Conservation (phyloP, 140 eudicot genomes). For the Ambrosia hybrid region DNA sequence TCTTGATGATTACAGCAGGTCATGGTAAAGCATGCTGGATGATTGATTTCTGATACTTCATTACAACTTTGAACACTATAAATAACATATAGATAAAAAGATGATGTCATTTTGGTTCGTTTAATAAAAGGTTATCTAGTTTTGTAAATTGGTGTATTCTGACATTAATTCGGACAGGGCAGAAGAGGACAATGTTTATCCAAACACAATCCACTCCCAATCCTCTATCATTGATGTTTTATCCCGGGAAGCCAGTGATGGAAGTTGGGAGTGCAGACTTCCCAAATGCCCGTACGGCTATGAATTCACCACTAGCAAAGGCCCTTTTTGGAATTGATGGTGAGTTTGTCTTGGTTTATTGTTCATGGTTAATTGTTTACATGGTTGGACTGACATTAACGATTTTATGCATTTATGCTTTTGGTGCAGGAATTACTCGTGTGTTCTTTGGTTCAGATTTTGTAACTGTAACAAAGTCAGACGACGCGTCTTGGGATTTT, state of each 20-base stretch:
- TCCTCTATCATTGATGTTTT: slow-evolving; percentile 89
- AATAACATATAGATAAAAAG: no score
- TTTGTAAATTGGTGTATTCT: slow-evolving; percentile 18
- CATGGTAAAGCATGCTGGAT: no score
- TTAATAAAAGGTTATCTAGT: no score
- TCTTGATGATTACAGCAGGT: no score
- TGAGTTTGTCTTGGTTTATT: slow-evolving; percentile 23
- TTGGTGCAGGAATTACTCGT: slow-evolving; percentile 70
- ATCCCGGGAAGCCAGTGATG: slow-evolving; percentile 95
- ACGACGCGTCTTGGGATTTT: slow-evolving; percentile 80
- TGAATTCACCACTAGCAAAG: slow-evolving; percentile 89
- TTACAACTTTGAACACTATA: no score
- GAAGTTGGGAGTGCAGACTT: slow-evolving; percentile 92
- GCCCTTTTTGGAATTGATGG: slow-evolving; percentile 88
- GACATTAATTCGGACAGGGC: slow-evolving; percentile 53
- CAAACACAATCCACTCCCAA: slow-evolving; percentile 95
- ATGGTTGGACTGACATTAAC: background rate
- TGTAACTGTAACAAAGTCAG: slow-evolving; percentile 87
- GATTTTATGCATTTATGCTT: background rate
- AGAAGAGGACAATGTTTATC: slow-evolving; percentile 90
- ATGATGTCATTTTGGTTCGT: no score
- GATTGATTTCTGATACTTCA: no score
- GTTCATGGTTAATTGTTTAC: background rate
- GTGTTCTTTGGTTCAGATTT: no score
- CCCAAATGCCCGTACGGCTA: slow-evolving; percentile 92